Percentiles rank a stretch among this genome's conserved stretches.
Conservation (phyloP, 441 rosid genomes). For the Manihot esculenta region DNA sequence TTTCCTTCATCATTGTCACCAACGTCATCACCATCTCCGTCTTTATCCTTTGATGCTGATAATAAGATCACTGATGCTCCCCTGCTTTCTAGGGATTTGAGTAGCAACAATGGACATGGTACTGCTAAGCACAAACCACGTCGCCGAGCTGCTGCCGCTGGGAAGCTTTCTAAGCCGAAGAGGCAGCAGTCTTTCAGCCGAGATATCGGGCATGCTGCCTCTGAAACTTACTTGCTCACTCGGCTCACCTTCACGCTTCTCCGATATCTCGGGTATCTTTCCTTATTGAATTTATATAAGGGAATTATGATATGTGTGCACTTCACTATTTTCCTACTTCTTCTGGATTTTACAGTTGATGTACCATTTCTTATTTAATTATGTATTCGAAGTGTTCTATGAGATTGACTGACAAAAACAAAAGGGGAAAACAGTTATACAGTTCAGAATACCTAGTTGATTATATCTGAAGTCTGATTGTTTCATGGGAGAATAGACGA, state of each 20-base stretch:
- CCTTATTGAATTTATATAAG: not conserved
- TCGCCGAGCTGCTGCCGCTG: constrained; percentile 35
- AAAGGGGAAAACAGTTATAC: not conserved
- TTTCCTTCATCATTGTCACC: not conserved
- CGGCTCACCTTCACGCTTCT: constrained; percentile 72
- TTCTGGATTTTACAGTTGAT: too few relatives aligned
- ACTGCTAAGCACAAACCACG: constrained; percentile 32
- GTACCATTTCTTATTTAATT: too few relatives aligned
- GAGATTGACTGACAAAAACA: too few relatives aligned
- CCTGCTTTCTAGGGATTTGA: constrained; percentile 17
- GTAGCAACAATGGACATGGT: not conserved
- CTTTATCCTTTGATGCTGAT: not conserved
- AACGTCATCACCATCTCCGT: not conserved
- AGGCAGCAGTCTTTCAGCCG: constrained; percentile 59
- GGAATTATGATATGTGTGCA: too few relatives aligned
- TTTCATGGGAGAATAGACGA: not conserved
- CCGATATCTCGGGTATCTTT: constrained; percentile 71
- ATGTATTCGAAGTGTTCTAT: too few relatives aligned
- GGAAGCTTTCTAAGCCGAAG: constrained; percentile 25
- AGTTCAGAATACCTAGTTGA: not conserved
- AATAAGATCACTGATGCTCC: not conserved
- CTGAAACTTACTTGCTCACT: constrained; percentile 80
- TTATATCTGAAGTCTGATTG: constrained; percentile 5
- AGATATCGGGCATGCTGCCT: constrained; percentile 84
- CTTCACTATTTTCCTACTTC: too few relatives aligned